Evolutionary conservation across 176 grass and related monocot species (phyloP), one percentile per base, ranked within the genome.

Genomic region (Microstegium vimineum): DNA sequence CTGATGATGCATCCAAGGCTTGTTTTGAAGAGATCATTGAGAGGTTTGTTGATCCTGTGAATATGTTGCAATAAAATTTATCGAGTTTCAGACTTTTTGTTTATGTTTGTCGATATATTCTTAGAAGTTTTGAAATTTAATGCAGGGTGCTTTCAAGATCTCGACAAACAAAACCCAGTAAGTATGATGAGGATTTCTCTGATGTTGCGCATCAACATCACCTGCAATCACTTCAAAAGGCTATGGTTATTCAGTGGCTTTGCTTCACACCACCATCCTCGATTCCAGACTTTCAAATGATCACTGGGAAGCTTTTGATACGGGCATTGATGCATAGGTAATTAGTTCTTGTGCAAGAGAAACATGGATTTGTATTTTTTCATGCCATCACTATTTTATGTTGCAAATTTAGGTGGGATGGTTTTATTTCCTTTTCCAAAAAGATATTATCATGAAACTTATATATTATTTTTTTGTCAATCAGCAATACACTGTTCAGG

Each of bases 11-110:
- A 36, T 89, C 84, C 34, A 93, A 89, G 63, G 89, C 92, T 82
- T 89, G 78, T 91, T 94, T 98, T 79, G 90, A 98, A 83, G 95
- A 98, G 54, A 94, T 98, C 61, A 90, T 98, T 82, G 95, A 98
- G 71, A 98, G 90, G 95, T 98, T 77, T 63, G 84, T 33, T 90
- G 54, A 82, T 79, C 42, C 20, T 71, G 10, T 59, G 35, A 62
- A 76, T 90, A 56, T 35, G 18, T 56, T n/a, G 57, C 20, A 71
- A 59, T 56, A 2, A 33, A 76, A 76, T 72, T 40, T 8, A 59
- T 5, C 5, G 4, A 60, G 36, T 65, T 71, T 23, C 14, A 56
- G 25, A 71, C 71, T 85, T 73, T 81, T 69, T 52, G 33, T 71
- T 42, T 8, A 54, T 37, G 13, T 77, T 65, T 4, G 11, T 61